Evolutionary conservation across 768 basidiomycete species (phyloP), one percentile per base, ranked within the genome.

Genomic region (Suillus spraguei): DNA sequence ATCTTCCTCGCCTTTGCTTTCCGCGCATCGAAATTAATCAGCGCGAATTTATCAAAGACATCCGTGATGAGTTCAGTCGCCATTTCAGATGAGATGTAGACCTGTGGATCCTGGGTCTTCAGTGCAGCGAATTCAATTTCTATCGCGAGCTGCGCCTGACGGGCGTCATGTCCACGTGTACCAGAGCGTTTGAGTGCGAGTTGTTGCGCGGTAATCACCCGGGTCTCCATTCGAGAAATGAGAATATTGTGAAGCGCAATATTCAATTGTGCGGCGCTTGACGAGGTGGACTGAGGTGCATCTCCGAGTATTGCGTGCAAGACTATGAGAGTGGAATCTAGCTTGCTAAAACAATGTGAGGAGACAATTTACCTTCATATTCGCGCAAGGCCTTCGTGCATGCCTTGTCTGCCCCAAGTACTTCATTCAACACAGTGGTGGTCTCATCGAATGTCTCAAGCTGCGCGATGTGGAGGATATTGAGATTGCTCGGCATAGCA

Each of bases 1-100:
- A 91, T 84, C 0, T 70, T 68, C 41, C 80, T 78, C 1, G 88
- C 88, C 16, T 70, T 66, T 2, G 64, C 64, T 36, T 50, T 56
- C 32, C 52, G 63, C 24, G 62, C 62, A 14, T 60, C 64, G 7
- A 65, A 33, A 32, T 63, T 42, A 14, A 63, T 65, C 14, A 65
- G 47, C 11, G 49, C 49, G 32, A 56, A 58, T 52, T 59, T 64
- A 16, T 65, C 64, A 10, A 65, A 64, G 5, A 65, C 47, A 10
- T 65, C 64, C 2, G 64, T 44, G 14, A 65, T 63, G 1, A 65
- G 38, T 16, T 63, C 56, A 4, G 47, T 39, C 20, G 62, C 52
- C 47, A 65, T 65, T n/a, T 58, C 39, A 22, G 62, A 32, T 8
- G 62, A 59, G 58, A 65, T 28, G 55, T 59, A 63, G 35, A 38